Evolutionary conservation across 257 asterid species (phyloP).

Genomic region (Nicotiana tomentosiformis): DNA sequence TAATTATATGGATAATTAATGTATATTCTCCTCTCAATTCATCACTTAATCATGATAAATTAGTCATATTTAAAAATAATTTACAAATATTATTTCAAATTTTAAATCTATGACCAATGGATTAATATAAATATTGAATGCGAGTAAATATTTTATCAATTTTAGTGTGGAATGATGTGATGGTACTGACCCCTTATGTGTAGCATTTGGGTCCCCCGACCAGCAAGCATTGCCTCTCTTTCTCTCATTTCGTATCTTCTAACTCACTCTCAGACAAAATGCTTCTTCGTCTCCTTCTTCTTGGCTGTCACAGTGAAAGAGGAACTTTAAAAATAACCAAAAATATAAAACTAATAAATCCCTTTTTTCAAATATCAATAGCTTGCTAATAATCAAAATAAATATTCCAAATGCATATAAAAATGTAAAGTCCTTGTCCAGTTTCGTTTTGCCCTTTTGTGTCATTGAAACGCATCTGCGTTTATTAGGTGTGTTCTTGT

Average conservation of each 20-base stretch:
- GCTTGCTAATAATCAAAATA: neutral
- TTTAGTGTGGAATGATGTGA: constrained; percentile 38
- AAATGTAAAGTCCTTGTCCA: constrained; percentile 1
- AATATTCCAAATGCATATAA: constrained; percentile 7
- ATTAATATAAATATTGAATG: neutral
- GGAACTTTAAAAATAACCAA: neutral
- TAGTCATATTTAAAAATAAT: no score
- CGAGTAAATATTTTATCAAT: neutral
- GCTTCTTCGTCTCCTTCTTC: constrained; percentile 42
- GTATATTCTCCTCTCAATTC: no score
- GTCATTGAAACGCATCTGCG: neutral
- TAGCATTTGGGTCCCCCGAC: constrained; percentile 53
- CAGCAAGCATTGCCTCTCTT: constrained; percentile 12
- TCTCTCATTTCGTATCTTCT: constrained; percentile 36
- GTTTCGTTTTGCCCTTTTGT: constrained; percentile 16
- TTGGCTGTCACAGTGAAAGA: constrained; percentile 37
- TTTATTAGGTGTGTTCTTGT: constrained; percentile 28
- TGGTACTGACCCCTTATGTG: constrained; percentile 44
- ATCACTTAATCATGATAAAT: no score
- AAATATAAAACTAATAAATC: constrained; percentile 16
- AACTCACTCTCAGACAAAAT: constrained; percentile 35
- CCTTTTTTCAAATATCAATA: constrained; percentile 4
- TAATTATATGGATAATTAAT: no score
- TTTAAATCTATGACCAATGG: no score
- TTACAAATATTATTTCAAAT: no score